Evolutionary conservation across 306 rosid genomes (phyloP), one percentile per base, ranked within the genome.

Genomic region (Corylus avellana): DNA sequence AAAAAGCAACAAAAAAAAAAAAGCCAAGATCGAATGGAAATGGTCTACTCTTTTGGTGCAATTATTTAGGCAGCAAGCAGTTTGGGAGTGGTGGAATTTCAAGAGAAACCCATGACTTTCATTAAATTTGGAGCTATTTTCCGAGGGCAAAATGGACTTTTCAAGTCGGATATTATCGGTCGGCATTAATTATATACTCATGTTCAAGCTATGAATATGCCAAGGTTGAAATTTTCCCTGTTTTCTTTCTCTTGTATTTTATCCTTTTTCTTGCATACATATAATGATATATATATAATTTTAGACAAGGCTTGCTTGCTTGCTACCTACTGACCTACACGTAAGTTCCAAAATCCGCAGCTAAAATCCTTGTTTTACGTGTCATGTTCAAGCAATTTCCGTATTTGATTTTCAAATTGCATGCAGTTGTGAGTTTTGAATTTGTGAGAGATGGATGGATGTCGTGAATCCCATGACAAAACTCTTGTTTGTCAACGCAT

Each of bases 81-180:
- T 76, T 79, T 78, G 76, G 73, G 58, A 64, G 84, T 73, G 85
- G 56, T 37, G 83, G 70, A 48, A 75, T 39, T 80, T 90, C 92
- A 87, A 49, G 82, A 79, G 95, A 90, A 89, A 77, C 88, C 89
- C 97, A 87, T 91, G 97, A 92, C 86, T 83, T 55, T 77, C 91
- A 86, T 88, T 91, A 86, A 86, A 88, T 85, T 72, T 72, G 85
- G 87, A 83, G 84, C 22, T 74, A 53, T 14, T 75, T 76, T 77
- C 70, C 67, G 4, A 49, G 79, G 79, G 78, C 76, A 86, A 56
- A 49, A 53, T 83, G 79, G 91, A 69, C 80, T 69, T 72, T 56
- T 39, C 2, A 53, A 72, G 55, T 69, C 32, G 51, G 53, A 46
- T 79, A 75, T 79, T 79, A 75, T 79, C 48, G 74, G 80, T 83